These are phyloP conservation scores for Cladorrhinum sp. DNA, from an alignment of 2,329 filamentous ascomycete genomes.

Conservation along the genomic window DNA sequence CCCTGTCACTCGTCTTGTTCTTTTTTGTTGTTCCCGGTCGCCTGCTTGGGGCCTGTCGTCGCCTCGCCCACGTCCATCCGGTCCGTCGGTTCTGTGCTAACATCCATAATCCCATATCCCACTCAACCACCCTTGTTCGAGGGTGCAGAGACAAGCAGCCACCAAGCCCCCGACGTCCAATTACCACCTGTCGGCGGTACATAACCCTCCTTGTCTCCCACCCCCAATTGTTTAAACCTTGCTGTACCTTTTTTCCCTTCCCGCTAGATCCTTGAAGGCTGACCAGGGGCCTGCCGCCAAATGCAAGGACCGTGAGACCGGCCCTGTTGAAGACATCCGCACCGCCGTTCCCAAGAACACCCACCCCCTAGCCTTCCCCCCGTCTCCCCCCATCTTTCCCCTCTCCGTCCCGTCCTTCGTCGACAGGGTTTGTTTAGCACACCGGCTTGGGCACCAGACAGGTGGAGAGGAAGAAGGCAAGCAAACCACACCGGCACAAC, in stretches of 20 bases:
- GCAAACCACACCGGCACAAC: constrained; percentile 19
- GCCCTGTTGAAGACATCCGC: constrained; percentile 16
- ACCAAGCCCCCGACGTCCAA: constrained; percentile 22
- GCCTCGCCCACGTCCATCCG: constrained; percentile 22
- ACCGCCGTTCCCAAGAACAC: constrained; percentile 17
- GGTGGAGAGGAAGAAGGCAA: neutral
- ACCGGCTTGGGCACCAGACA: constrained; percentile 17
- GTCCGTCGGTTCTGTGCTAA: constrained; percentile 22
- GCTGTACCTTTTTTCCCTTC: constrained; percentile 20
- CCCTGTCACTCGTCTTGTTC: neutral
- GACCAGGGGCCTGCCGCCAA: constrained; percentile 17
- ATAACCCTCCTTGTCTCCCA: constrained; percentile 22
- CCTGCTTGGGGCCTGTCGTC: constrained; percentile 9
- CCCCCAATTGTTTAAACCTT: constrained; percentile 21
- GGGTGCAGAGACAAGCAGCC: constrained; percentile 22
- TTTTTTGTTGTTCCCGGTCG: constrained; percentile 1
- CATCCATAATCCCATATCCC: constrained; percentile 13
- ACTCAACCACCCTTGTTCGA: constrained; percentile 21
- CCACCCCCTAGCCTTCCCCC: constrained; percentile 16
- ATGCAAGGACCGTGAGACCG: constrained; percentile 21
- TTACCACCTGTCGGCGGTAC: constrained; percentile 12
- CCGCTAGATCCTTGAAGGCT: constrained; percentile 23
- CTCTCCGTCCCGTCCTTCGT: constrained; percentile 5
- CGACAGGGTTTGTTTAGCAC: constrained; percentile 18
- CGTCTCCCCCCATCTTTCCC: constrained; percentile 6